Percentiles rank a stretch among this genome's conserved stretches.
These are phyloP conservation scores for Candida cerambycidarum DNA, from an alignment of 805 yeast genomes.

Conservation along the genomic window DNA sequence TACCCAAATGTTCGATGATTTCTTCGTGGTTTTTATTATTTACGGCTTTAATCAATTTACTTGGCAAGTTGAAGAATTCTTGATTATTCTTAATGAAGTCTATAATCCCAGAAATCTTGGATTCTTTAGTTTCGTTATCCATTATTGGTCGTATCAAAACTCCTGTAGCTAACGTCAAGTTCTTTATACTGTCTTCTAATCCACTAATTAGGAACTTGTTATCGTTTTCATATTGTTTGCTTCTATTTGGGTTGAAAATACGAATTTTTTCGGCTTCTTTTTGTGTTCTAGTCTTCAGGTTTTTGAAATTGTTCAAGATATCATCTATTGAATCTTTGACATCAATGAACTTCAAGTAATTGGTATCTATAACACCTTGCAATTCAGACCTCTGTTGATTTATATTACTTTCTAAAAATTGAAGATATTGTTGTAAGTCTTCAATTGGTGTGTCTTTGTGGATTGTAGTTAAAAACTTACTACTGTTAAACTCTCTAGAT, in stretches of 20 bases:
- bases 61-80: constrained; percentile 39
- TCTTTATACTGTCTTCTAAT: constrained; percentile 39
- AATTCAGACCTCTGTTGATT: constrained; percentile 35
- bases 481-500: constrained; percentile 36
- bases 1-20: constrained; percentile 35
- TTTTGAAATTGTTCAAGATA: constrained; percentile 32
- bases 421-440: constrained; percentile 28
- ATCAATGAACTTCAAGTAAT: constrained; percentile 34
- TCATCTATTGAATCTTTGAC: constrained; percentile 41
- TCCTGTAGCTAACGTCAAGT: constrained; percentile 35
- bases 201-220: constrained; percentile 27
- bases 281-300: constrained; percentile 35
- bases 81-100: constrained; percentile 33
- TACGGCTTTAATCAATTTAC: constrained; percentile 27
- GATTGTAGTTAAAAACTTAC: constrained; percentile 34
- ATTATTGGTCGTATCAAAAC: constrained; percentile 42
- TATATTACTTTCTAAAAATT: constrained; percentile 34
- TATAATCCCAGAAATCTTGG: constrained; percentile 31
- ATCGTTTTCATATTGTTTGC: constrained; percentile 15
- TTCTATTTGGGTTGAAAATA: constrained; percentile 37
- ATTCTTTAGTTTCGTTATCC: constrained; percentile 37
- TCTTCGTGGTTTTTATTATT: constrained; percentile 32
- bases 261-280: constrained; percentile 32
- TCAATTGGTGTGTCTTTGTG: constrained; percentile 40
- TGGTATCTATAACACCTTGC: constrained; percentile 36